Evolutionary conservation across 208 protist species (phyloP), one percentile per base, ranked within the genome.

Genomic region (Trypanosomatidae sp.): DNA sequence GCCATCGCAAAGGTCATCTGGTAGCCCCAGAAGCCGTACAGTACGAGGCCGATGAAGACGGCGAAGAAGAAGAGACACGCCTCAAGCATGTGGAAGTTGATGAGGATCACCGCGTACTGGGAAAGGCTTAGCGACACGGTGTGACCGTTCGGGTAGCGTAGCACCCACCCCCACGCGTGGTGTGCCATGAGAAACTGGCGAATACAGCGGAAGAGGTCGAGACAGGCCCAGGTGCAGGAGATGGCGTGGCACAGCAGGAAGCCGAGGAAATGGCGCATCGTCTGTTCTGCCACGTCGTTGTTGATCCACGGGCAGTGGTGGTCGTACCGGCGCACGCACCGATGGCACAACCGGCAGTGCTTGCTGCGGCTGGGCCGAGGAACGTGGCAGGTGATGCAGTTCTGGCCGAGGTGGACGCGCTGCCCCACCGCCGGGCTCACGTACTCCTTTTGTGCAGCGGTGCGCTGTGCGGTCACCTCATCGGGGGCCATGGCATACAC

Each of bases 271-370:
- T 90, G 97, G 17, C 93, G 90, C 76, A 97, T 93, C 49, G 97
- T 99, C 41, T 86, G 84, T 68, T 98, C 96, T 44, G 97, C 98
- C 46, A 99, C 96, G 84, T 98, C 97, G 73, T 97, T 98, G 89
- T 99, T 98, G 33, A 99, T 94, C 98, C 98, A 99, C 33, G 89
- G 91, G 82, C 98, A 99, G 83, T 99, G 96, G 77, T 99, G 98
- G 76, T 99, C 98, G 78, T 92, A 99, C 67, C 93, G 93, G 43
- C 96, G 89, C 25, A 99, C 96, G 85, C 98, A 99, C 46, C 69
- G 66, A 46, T 95, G 74, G 78, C 95, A 98, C 49, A 98, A 46
- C 6, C 84, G 59, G 78, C 98, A 99, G 83, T 99, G 98, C 80
- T 98, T 98, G 44, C 96, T 96, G 44, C 98, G 91, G 39, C 91